Conservation (phyloP, 129 eudicot species). For the Scalesia atractyloides region DNA sequence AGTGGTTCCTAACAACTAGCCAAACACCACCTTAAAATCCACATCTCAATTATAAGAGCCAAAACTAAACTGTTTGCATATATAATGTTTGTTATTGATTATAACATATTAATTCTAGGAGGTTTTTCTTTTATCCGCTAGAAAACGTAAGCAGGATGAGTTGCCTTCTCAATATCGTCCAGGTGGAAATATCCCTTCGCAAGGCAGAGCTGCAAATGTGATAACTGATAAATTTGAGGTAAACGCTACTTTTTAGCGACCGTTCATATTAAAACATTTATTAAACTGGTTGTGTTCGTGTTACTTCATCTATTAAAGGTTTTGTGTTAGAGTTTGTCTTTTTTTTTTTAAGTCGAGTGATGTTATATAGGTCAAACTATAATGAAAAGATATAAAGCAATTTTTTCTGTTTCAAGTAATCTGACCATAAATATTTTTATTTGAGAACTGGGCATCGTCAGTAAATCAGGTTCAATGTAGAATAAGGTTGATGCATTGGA, state of each 20-base stretch:
- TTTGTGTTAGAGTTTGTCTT: too few species aligned
- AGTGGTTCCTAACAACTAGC: too few species aligned
- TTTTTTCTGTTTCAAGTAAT: neutral
- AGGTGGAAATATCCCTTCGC: constrained; percentile 79
- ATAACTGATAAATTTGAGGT: constrained; percentile 36
- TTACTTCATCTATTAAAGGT: too few species aligned
- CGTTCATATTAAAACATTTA: neutral
- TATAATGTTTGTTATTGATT: constrained; percentile 12
- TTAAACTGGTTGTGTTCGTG: too few species aligned
- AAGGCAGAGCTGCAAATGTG: constrained; percentile 72
- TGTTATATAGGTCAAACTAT: too few species aligned
- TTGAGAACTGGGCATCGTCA: constrained; percentile 81
- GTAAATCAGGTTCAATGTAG: constrained; percentile 87
- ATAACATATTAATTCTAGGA: constrained; percentile 25
- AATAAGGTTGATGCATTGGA: constrained; percentile 98
- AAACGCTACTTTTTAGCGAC: constrained; percentile 3
- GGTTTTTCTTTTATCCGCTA: constrained; percentile 48
- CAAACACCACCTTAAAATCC: too few species aligned
- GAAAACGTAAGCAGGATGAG: constrained; percentile 79
- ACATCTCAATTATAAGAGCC: too few species aligned
- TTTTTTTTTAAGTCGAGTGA: too few species aligned
- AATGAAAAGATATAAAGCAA: too few species aligned
- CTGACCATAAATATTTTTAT: neutral
- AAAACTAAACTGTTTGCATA: neutral
- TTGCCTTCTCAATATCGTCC: constrained; percentile 57